Evolutionary conservation across 495 filamentous ascomycete genomes (phyloP), one percentile per base, ranked within the genome.

Genomic region (Collariella sp.): DNA sequence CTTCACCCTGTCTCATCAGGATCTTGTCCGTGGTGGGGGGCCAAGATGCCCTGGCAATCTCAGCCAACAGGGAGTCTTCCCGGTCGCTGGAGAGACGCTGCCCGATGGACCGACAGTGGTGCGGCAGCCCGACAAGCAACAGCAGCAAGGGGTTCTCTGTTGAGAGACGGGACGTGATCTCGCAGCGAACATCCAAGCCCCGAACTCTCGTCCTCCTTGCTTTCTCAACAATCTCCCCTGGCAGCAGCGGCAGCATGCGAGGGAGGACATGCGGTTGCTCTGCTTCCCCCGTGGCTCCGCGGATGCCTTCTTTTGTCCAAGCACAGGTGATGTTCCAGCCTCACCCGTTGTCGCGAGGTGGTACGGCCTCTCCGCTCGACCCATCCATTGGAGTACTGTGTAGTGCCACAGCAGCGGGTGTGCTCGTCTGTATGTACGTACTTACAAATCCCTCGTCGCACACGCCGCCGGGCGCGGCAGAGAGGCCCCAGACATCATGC

Each of bases 11-110:
- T n/a, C n/a, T n/a, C n/a, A n/a, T n/a, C n/a, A n/a, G n/a, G n/a
- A n/a, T n/a, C n/a, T n/a, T n/a, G n/a, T n/a, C n/a, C n/a, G 12
- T 11, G 13, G 10, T 44, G 16, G 6, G 10, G 36, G 38, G 38
- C 50, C 40, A 45, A 45, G 20, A 40, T 18, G 44, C 29, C 42
- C 52, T 44, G 44, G 52, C 45, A 55, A 48, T 23, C 52, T 26
- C 23, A 43, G 33, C 42, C 43, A 55, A 55, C 44, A 48, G 44
- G 34, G 31, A 29, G 26, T 5, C 50, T 52, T 52, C 13, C 50
- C 50, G 50, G 50, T 4, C 2, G 3, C 19, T 22, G 20, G 26
- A 18, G 11, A 39, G 10, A 24, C 46, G 11, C 10, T 19, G 13
- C 33, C 46, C 46, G 46, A 38, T 26, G 33, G 33, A 26, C 26